Conservation (phyloP, 2,329 filamentous ascomycete species). For the Boeremia lycopersici region DNA sequence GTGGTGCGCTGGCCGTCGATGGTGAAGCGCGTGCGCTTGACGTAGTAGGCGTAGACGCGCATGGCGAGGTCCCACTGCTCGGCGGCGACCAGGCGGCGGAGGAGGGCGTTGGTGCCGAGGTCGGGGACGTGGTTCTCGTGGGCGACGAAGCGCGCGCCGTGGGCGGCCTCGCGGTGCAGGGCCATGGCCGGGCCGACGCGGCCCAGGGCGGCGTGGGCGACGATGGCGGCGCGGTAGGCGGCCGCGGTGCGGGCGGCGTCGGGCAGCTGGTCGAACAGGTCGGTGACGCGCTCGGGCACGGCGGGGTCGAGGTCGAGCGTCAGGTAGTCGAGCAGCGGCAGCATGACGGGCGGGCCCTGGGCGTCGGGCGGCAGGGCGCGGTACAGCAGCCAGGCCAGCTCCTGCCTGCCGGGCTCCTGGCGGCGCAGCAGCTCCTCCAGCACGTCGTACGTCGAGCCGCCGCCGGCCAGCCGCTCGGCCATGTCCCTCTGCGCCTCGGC, state of each 20-base stretch:
- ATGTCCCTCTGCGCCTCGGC: constrained; percentile 26
- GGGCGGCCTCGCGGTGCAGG: constrained; percentile 39
- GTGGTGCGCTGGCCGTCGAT: constrained; percentile 6
- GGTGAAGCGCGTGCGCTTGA: constrained; percentile 7
- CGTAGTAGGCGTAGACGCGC: constrained; percentile 29
- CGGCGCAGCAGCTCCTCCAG: constrained; percentile 26
- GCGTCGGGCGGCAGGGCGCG: constrained; percentile 25
- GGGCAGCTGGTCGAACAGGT: constrained; percentile 55
- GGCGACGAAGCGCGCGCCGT: not conserved
- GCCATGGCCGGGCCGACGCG: constrained; percentile 46
- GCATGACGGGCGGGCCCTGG: constrained; percentile 15
- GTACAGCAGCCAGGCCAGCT: constrained; percentile 49
- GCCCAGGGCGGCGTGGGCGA: constrained; percentile 52
- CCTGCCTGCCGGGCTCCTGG: constrained; percentile 28
- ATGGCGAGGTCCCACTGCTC: constrained; percentile 46
- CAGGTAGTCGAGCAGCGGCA: constrained; percentile 41
- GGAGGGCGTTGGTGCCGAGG: constrained; percentile 38
- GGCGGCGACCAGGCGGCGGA: constrained; percentile 37
- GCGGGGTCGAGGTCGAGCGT: constrained; percentile 23
- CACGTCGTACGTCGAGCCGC: constrained; percentile 25
- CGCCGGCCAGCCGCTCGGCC: constrained; percentile 18
- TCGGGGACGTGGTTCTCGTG: constrained; percentile 11
- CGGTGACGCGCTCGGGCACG: constrained; percentile 51
- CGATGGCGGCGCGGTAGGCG: constrained; percentile 54
- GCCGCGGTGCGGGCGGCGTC: constrained; percentile 44